Percentiles rank a stretch among this genome's conserved stretches.
phyloP scores from a whole-genome alignment of 306 rosid genomes.

The Dalbergia cultrata region DNA sequence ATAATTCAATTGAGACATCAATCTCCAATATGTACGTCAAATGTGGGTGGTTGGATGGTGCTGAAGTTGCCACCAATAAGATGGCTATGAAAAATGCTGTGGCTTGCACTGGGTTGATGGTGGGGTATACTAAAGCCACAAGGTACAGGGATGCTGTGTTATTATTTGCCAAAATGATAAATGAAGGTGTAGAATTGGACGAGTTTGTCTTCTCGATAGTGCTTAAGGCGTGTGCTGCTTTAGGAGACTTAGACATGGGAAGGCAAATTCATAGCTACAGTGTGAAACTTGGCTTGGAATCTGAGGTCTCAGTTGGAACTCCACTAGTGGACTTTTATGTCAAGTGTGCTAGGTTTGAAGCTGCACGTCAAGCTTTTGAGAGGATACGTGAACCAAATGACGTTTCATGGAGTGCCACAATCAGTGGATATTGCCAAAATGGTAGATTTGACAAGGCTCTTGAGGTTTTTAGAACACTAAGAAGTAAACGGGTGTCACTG shows the following conservation, averaged over 20 bases:
- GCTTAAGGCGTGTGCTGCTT: constrained; percentile 67
- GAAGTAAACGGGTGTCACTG: constrained; percentile 55
- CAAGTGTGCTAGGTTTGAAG: constrained; percentile 61
- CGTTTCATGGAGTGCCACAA: constrained; percentile 70
- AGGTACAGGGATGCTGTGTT: constrained; percentile 50
- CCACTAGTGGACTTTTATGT: constrained; percentile 71
- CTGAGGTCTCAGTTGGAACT: constrained; percentile 71
- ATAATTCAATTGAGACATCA: constrained; percentile 49
- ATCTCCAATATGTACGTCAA: constrained; percentile 68
- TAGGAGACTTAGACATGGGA: constrained; percentile 56
- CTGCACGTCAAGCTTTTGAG: constrained; percentile 60
- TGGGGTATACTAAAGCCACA: constrained; percentile 60
- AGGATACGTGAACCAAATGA: constrained; percentile 66
- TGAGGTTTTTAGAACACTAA: constrained; percentile 56
- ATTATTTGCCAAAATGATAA: constrained; percentile 60
- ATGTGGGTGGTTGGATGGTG: constrained; percentile 69
- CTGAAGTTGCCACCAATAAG: constrained; percentile 53
- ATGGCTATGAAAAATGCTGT: constrained; percentile 61
- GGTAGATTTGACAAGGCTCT: constrained; percentile 62
- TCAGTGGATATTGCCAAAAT: constrained; percentile 65
- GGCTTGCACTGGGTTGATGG: constrained; percentile 73
- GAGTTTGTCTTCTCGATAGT: constrained; percentile 65
- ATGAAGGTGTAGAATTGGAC: constrained; percentile 59
- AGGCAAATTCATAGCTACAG: constrained; percentile 61
- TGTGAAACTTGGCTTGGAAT: constrained; percentile 67